Evolutionary conservation across 352 stramenopile genomes (phyloP), one percentile per base, ranked within the genome.

Genomic region (Pythium catenulatum): DNA sequence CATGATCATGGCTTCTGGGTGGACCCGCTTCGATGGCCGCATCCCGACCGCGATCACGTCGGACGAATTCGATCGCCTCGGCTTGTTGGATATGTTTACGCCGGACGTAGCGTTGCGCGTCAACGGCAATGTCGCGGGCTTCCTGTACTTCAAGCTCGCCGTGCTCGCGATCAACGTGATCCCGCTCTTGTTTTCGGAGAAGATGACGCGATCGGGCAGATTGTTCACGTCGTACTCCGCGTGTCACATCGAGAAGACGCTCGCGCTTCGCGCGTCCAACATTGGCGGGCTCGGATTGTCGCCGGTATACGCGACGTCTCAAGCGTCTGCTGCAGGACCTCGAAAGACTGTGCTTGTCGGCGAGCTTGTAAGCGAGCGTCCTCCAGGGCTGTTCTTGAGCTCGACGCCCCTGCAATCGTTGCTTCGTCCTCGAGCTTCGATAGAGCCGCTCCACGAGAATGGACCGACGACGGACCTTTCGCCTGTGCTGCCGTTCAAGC

Each of bases 101-200:
- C 59, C 80, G 0, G 70, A 86, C 39, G 23, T 86, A 17, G 82
- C 90, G 7, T 68, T 91, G 23, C 85, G 87, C 0, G 82, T 92
- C 68, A 89, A 91, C 66, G 90, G 90, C 4, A 91, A 88, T 17
- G 65, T 92, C 0, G 8, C 58, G 0, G 13, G 75, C 2, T 61
- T 93, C 8, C 83, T 90, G 30, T 52, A 73, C 27, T 32, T 54
- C 9, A 93, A 93, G 61, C n/a, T 93, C 3, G n/a, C 69, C 2
- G 66, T 93, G 32, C 61, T 93, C 3, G 77, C 30, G 0, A 17
- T 91, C 11, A 93, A 92, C 69, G 39, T 91, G 14, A 17, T 93
- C 0, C 82, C 87, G 6, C 23, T 93, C 13, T 2, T 88, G n/a
- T 39, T 89, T 3, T 50, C 43, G 43, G 45, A 87, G 34, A 41